Conservation (phyloP, 2,329 filamentous ascomycete species). For the Periconia macrospinosa region DNA sequence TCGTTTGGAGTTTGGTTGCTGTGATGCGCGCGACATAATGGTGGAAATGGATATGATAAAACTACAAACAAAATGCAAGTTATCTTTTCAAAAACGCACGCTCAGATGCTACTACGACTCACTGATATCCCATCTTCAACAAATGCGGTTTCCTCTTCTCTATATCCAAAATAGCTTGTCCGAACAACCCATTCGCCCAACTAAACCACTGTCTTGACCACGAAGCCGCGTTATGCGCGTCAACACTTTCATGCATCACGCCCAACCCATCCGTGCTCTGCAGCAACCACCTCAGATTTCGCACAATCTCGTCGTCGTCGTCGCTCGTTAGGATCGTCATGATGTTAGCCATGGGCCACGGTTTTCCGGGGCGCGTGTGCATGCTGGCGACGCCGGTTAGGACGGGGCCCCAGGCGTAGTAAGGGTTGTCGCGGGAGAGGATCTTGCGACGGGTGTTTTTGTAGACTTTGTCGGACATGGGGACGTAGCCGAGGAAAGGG, state of each 20-base stretch:
- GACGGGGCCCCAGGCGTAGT: slow-evolving; percentile 50
- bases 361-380: slow-evolving; percentile 48
- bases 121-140: slow-evolving; percentile 39
- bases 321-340: slow-evolving; percentile 52
- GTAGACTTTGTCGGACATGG: slow-evolving; percentile 44
- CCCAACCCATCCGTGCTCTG: slow-evolving; percentile 52
- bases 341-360: slow-evolving; percentile 56
- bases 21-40: no score
- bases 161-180: slow-evolving; percentile 50
- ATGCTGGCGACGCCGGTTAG: slow-evolving; percentile 51
- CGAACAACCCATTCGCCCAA: slow-evolving; percentile 57
- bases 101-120: neutral
- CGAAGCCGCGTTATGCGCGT: slow-evolving; percentile 39
- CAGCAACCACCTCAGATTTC: slow-evolving; percentile 47
- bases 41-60: no score
- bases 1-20: no score
- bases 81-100: no score
- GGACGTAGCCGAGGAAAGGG: slow-evolving; percentile 62
- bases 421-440: slow-evolving; percentile 49
- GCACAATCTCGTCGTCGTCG: slow-evolving; percentile 49
- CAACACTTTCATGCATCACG: slow-evolving; percentile 55
- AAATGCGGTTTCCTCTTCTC: slow-evolving; percentile 46
- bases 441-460: slow-evolving; percentile 48
- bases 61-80: no score
- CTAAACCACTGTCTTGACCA: slow-evolving; percentile 56